Percentiles rank a stretch among this genome's conserved stretches.
phyloP scores from a whole-genome alignment of 345 rosid species.

The Eucalyptus regnans region DNA sequence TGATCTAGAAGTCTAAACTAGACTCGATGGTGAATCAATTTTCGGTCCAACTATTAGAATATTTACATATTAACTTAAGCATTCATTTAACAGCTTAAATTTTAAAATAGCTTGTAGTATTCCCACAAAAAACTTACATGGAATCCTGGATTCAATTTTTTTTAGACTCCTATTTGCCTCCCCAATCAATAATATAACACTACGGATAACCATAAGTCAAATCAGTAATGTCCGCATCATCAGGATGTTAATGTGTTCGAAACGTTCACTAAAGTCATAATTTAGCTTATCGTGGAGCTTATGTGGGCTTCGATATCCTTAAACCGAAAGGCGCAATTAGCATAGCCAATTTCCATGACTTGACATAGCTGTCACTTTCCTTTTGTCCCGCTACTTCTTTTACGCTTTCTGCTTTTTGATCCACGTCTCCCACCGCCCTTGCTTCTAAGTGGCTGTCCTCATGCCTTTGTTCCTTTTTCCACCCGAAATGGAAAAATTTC shows the following conservation, averaged over 20 bases:
- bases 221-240: neutral
- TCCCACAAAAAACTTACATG: neutral
- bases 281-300: neutral
- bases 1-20: neutral
- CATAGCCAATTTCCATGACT: neutral
- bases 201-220: rapidly evolving
- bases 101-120: rapidly evolving
- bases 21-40: neutral
- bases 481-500: neutral
- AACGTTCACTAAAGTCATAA: neutral
- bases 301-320: neutral
- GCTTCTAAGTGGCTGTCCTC: neutral
- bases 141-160: too few relatives aligned
- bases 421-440: neutral
- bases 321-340: neutral
- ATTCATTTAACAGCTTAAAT: neutral
- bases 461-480: neutral
- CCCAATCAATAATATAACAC: neutral
- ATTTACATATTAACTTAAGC: neutral
- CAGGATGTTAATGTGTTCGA: neutral
- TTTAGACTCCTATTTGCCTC: too few relatives aligned
- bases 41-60: neutral
- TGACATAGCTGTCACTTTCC: neutral
- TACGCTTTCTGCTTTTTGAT: neutral
- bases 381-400: neutral